Evolutionary conservation across 805 yeast species (phyloP), one percentile per base, ranked within the genome.

Genomic region (Saturnispora gosingensis): DNA sequence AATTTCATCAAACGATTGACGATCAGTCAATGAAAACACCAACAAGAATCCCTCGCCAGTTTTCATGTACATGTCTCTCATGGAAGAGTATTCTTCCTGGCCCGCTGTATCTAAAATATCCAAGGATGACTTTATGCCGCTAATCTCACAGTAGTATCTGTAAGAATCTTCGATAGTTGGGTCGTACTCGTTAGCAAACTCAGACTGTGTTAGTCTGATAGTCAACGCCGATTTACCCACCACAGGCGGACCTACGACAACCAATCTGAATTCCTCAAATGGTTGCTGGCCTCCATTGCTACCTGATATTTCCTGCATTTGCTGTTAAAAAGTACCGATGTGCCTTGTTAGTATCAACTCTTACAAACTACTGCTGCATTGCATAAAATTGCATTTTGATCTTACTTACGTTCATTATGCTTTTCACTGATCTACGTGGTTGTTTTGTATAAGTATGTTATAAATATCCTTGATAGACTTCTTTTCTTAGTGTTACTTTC

Each of bases 61-160:
- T 55, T 95, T 79, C 95, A 90, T 90, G 68, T 90, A 90, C 67
- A 88, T 93, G 65, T 91, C 98, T 60, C 90, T 73, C 88, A 85
- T 82, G 18, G 97, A 96, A 51, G 88, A 80, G 67, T 90, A 90
- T 69, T 90, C 97, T 68, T 91, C 98, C 73, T 90, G 97, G 42
- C 99, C 99, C 2, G 99, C 99, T 20, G 99, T 93, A 68, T 93
- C 99, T 63, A 93, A 77, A 42, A 93, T 89, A 67, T 93, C 99
- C 56, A 85, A 70, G 24, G 86, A 74, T 1, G 87, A 82, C 36
- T 81, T 85, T 64, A 83, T 87, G 53, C 80, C 81, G 65, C 90
- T 96, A 39, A 93, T 81, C 27, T 79, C 81, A 62, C 93, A 85
- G 61, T 86, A 91, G 65, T 93, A 93, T 59, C 97, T 78, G 67